Evolutionary conservation across 2,329 filamentous ascomycete genomes (phyloP).

Genomic region (Colletotrichum liaoningense): DNA sequence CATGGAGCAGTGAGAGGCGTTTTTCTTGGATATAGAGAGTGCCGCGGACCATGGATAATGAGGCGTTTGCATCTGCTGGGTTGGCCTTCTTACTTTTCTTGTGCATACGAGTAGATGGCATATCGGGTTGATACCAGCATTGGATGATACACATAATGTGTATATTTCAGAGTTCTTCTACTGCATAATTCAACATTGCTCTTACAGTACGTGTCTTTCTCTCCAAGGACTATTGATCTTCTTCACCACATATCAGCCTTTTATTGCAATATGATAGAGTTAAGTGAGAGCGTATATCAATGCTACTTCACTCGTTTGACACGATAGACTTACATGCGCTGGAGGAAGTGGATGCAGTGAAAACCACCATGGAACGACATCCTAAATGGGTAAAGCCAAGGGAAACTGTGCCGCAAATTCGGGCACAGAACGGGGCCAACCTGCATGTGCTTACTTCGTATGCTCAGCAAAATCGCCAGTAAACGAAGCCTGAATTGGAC

Average conservation of each 20-base stretch:
- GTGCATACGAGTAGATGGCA: background rate
- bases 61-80: slow-evolving; percentile 14
- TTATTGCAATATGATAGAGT: too few relatives aligned
- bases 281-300: too few relatives aligned
- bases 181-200: background rate
- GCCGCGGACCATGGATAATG: slow-evolving; percentile 5
- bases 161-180: background rate
- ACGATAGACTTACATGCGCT: too few relatives aligned
- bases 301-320: too few relatives aligned
- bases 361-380: too few relatives aligned
- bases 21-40: background rate
- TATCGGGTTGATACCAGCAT: background rate
- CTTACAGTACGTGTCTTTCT: background rate
- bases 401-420: background rate
- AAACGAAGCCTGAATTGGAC: too few relatives aligned
- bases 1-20: slow-evolving; percentile 36
- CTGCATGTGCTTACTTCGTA: too few relatives aligned
- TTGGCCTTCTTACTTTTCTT: background rate
- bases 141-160: background rate
- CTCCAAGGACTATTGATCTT: background rate
- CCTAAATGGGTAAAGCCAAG: background rate
- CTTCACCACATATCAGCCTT: too few relatives aligned
- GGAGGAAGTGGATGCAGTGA: too few relatives aligned
- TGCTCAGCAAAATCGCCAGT: too few relatives aligned
- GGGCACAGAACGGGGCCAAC: background rate